These are phyloP conservation scores for Solanum virginianum DNA, from an alignment of 257 asterid species.

Conservation along the genomic window DNA sequence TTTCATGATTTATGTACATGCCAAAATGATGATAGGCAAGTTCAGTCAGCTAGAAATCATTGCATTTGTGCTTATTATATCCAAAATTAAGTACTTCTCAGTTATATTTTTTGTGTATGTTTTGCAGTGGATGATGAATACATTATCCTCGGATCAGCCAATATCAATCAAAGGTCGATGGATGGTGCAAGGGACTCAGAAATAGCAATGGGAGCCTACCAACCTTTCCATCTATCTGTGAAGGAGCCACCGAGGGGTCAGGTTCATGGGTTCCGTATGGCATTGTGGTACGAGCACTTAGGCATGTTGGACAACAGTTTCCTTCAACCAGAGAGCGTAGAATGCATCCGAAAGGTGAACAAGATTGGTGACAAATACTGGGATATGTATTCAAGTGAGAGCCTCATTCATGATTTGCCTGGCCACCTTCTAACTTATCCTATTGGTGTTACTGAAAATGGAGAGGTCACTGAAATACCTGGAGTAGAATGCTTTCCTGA, in stretches of 20 bases:
- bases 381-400: conserved; percentile 5
- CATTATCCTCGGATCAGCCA: background rate
- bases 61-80: background rate
- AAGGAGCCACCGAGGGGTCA: conserved; percentile 2
- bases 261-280: conserved; percentile 3
- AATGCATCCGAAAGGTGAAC: conserved; percentile 4
- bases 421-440: conserved; percentile 6
- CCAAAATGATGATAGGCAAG: conserved; percentile 9
- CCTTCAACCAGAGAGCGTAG: background rate
- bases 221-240: background rate
- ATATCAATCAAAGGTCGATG: background rate
- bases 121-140: conserved; percentile 1
- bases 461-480: conserved; percentile 2
- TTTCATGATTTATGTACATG: conserved; percentile 8
- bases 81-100: background rate
- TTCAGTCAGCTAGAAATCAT: background rate
- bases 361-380: conserved; percentile 4
- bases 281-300: conserved; percentile 6
- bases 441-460: background rate
- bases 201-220: conserved; percentile 1
- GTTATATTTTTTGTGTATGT: background rate
- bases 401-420: background rate
- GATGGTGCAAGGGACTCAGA: background rate
- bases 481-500: conserved; percentile 2
- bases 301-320: conserved; percentile 1